Base-by-base conservation (phyloP, 2,329 filamentous ascomycete genomes). In the Aspergillus tanneri region DNA sequence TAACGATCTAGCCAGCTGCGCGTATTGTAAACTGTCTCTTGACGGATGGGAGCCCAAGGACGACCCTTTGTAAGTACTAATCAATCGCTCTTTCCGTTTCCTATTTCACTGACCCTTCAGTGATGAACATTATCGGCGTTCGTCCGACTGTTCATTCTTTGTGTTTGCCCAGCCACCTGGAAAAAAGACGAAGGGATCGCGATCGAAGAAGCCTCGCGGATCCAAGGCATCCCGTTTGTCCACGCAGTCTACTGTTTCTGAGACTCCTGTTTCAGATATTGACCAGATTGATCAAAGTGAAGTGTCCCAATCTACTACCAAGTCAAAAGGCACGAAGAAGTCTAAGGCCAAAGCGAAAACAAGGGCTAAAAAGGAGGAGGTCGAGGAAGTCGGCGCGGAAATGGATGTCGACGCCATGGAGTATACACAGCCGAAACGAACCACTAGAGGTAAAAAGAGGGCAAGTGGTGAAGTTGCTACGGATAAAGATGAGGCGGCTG, bases 41-140 rank as follows among this genome's bases (percentile, higher is more conserved):
- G 92, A 97, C 68, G 90, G 90, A 5, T 99, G 95, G 93, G 93
- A 97, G 65, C 86, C 87, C 1, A 85, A 86, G 50, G 93, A 99
- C 67, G 89, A 95, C 65, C 93, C 93, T 52, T 81, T 87, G 84
- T 90, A 68, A 71, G 86, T 65, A n/a, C 9, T 24, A 28, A 38
- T 71, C 39, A 56, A 42, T 53, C 57, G 50, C 62, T 53, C 42
- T 51, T 21, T 27, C 22, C 34, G 9, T 16, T n/a, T 21, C 27
- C 32, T 37, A 21, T 22, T 24, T 40, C n/a, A 46, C 58, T 60
- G 45, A 63, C 41, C 11, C 34, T 35, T 36, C 43, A 92, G 88
- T 64, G 85, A 95, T 52, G 93, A 99, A 66, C 93, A 99, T 65
- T 83, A 85, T 60, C 84, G 82, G 46, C 84, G 93, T 58, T 86